Base-by-base conservation (phyloP, 371 early-diverging fungal species). In the Mortierella sp. region DNA sequence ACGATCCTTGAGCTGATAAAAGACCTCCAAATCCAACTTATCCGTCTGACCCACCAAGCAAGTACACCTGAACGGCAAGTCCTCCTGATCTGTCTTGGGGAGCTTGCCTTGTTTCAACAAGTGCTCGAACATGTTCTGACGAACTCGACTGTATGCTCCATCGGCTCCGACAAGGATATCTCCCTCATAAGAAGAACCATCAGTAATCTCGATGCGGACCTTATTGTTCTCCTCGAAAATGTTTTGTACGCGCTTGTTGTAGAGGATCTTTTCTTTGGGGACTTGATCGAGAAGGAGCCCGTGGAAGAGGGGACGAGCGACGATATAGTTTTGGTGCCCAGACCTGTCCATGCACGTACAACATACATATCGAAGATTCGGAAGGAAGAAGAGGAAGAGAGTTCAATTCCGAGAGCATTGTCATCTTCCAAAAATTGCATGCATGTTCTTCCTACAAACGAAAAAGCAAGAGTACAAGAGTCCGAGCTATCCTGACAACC, bases 91-190 rank as follows among this genome's bases (percentile, higher is more conserved):
- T 4, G 42, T 19, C 21, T 44, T 34, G 1, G 76, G 76, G 2
- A 76, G 71, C 16, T 8, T 31, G 19, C 76, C 76, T 11, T 55
- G 42, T 34, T 55, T 47, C 42, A 11, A 50, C 16, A n/a, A 76
- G n/a, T 10, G 31, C 55, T 70, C 45, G 26, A 55, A 76, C 0
- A 76, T 21, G 0, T n/a, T 42, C 16, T 76, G 76, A 2, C 70
- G 71, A 24, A 76, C 76, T 7, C 31, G 48, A 14, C 71, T 70
- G 47, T 77, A 71, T 1, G 77, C 77, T 21, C 76, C 76, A 68
- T 76, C 76, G 5, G 76, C 76, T 0, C 76, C 76, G 14, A 76
- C 70, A 26, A 76, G 70, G 14, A 76, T 70, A 26, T 76, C 76
- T 13, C 70, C 76, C 9, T 26, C 13, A 26, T 76, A 76, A 0